Evolutionary conservation across 2,329 filamentous ascomycete species (phyloP), one percentile per base, ranked within the genome.

Genomic region (Botrytis byssoidea): DNA sequence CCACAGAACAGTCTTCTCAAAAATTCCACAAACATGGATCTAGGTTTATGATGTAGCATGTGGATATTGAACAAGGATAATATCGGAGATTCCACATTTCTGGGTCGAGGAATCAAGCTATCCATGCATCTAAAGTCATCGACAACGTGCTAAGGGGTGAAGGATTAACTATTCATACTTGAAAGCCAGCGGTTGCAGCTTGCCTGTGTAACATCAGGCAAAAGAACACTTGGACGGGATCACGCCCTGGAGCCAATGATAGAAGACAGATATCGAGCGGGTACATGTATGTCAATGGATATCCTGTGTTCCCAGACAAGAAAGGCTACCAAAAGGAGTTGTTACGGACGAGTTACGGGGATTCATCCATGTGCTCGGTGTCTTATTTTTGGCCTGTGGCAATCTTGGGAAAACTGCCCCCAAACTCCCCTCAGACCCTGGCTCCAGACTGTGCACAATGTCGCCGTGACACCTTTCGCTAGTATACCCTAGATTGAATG

Each of bases 11-110:
- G 48, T 57, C 51, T 32, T 57, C 48, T 68, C 37, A 42, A 42
- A 55, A 57, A 42, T 68, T 68, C 48, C 35, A 42, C 42, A 42
- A 68, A 22, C 66, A 68, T 57, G 66, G 66, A 68, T 68, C 35
- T 55, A 57, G 66, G 66, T 32, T 57, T 42, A 32, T 32, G n/a
- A 29, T 40, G 18, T 57, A 68, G 66, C 35, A 37, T 29, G 66
- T 68, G 25, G 42, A 42, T 55, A 42, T 42, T 55, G 16, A 29
- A 8, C 48, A 68, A 44, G 68, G 68, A 70, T 61, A 8, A 35
- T 14, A 37, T 37, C 40, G 55, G 68, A 46, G 55, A 40, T 32
- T 61, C 68, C 68, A 70, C 55, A 70, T n/a, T 70, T 44, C 22
- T 70, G 55, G 68, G 42, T 46, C 40, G 22, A 70, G 22, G 18